A percentile compares a stretch with the other conserved stretches of the same genome.
phyloP scores from a whole-genome alignment of 345 rosid genomes.

The Eucalyptus rudis region DNA sequence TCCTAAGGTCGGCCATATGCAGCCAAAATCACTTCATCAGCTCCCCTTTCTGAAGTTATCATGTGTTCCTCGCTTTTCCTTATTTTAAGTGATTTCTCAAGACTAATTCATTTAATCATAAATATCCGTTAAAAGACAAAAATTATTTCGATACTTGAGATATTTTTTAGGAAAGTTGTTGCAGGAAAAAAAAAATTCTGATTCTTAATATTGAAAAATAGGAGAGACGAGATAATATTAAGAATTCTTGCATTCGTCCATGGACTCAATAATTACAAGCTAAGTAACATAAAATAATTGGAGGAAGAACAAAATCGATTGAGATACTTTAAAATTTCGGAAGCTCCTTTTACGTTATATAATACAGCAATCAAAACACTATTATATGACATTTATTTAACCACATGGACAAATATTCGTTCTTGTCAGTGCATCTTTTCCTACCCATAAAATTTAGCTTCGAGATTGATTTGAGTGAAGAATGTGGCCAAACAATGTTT shows the following conservation, averaged over 20 bases:
- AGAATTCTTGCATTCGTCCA: background rate
- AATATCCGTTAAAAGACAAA: background rate
- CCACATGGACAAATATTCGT: rapidly evolving
- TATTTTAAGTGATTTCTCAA: background rate
- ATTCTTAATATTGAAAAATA: background rate
- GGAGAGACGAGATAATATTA: background rate
- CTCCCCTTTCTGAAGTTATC: background rate
- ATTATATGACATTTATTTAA: background rate
- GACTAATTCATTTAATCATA: background rate
- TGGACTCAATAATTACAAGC: background rate
- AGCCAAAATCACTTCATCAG: background rate
- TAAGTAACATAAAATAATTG: background rate
- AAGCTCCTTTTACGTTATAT: background rate
- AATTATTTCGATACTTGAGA: background rate
- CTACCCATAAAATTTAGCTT: background rate
- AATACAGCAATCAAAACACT: background rate
- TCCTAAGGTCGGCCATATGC: background rate
- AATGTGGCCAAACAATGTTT: background rate
- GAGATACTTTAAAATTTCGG: background rate
- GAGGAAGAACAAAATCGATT: background rate
- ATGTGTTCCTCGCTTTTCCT: background rate
- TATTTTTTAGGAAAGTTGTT: background rate
- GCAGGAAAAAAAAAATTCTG: background rate
- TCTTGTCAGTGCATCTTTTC: background rate
- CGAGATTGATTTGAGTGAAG: background rate